These are phyloP conservation scores for Poronia punctata DNA, from an alignment of 495 filamentous ascomycete genomes.

Conservation along the genomic window DNA sequence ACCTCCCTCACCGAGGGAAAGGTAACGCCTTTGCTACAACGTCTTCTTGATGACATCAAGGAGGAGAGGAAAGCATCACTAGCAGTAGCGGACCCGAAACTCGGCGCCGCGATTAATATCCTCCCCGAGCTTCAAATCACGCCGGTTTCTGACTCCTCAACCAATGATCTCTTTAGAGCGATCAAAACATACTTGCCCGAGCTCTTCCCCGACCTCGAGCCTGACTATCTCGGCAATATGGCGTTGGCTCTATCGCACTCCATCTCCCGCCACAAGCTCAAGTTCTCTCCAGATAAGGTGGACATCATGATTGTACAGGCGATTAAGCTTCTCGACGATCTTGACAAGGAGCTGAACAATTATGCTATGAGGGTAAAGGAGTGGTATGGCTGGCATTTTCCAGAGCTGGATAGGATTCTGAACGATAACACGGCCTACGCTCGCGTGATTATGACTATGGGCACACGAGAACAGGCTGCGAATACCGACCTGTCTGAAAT, in stretches of 20 bases:
- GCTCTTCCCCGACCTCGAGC: constrained; percentile 80
- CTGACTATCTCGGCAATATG: constrained; percentile 85
- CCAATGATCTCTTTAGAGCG: constrained; percentile 82
- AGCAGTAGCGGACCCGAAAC: constrained; percentile 90
- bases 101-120: constrained; percentile 85
- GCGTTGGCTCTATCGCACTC: constrained; percentile 93
- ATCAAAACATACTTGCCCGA: constrained; percentile 87
- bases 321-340: constrained; percentile 85
- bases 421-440: constrained; percentile 97
- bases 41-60: constrained; percentile 81
- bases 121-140: constrained; percentile 79
- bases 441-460: constrained; percentile 76
- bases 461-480: constrained; percentile 71
- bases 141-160: constrained; percentile 78
- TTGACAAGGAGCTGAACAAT: constrained; percentile 98
- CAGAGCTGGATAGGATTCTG: constrained; percentile 91
- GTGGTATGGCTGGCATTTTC: constrained; percentile 99
- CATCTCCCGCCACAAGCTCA: constrained; percentile 95
- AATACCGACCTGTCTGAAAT: constrained; percentile 80
- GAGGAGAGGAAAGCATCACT: constrained; percentile 96
- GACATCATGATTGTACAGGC: constrained; percentile 99
- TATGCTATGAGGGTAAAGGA: constrained; percentile 99
- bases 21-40: constrained; percentile 82
- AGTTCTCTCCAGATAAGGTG: constrained; percentile 98
- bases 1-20: constrained; percentile 85